These are phyloP conservation scores for Diaporthe caulivora DNA, from an alignment of 2,329 filamentous ascomycete genomes.

Conservation along the genomic window DNA sequence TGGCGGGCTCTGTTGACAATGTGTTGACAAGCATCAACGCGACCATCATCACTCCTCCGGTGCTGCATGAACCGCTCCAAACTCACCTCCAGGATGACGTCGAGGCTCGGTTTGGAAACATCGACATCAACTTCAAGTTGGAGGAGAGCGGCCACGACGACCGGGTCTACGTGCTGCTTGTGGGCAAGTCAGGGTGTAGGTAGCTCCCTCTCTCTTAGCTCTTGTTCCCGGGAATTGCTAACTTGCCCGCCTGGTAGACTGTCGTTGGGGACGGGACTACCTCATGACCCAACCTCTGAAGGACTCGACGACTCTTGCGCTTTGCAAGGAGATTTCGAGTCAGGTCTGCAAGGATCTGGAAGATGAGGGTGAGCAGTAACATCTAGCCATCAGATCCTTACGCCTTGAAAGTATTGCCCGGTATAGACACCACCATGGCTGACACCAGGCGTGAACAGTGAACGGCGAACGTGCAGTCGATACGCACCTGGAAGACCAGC, in stretches of 20 bases:
- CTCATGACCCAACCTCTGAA: constrained; percentile 46
- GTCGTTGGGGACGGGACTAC: constrained; percentile 63
- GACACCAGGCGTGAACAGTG: constrained; percentile 41
- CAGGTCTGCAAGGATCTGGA: constrained; percentile 60
- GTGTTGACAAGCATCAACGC: constrained; percentile 61
- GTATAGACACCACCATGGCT: background rate
- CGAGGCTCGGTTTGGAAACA: constrained; percentile 55
- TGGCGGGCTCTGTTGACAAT: constrained; percentile 40
- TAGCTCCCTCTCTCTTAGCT: background rate
- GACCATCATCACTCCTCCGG: constrained; percentile 62
- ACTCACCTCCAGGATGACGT: constrained; percentile 56
- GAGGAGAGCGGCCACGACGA: constrained; percentile 65
- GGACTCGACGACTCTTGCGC: constrained; percentile 41
- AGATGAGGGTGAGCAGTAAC: constrained; percentile 50
- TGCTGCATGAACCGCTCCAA: constrained; percentile 58
- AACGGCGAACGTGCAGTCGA: constrained; percentile 62
- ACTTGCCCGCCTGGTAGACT: constrained; percentile 42
- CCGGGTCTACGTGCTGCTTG: constrained; percentile 68
- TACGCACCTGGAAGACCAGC: constrained; percentile 70
- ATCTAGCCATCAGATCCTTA: background rate
- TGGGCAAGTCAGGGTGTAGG: constrained; percentile 60
- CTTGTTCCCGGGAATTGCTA: background rate
- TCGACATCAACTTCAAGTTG: constrained; percentile 58
- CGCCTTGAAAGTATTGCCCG: too few relatives aligned
- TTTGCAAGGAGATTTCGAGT: constrained; percentile 56